Evolutionary conservation across 2,329 filamentous ascomycete genomes (phyloP).

Genomic region (Penicillium sp.): DNA sequence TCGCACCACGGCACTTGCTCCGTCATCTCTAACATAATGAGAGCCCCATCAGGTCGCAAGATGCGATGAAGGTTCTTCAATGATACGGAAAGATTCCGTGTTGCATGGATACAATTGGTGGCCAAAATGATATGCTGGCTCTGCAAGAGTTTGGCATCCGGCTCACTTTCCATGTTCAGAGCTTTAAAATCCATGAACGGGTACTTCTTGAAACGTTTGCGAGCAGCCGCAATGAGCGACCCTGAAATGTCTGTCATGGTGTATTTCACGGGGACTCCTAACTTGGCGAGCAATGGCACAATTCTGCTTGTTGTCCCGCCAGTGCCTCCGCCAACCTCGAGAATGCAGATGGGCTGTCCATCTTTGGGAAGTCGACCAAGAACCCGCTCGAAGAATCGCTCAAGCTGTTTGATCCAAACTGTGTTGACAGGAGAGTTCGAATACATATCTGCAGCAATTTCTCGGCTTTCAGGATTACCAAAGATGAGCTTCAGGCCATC

Average conservation of each 20-base stretch:
- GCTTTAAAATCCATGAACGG: slow-evolving; percentile 33
- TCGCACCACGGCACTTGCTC: slow-evolving; percentile 24
- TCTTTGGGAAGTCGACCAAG: neutral
- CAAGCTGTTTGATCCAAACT: neutral
- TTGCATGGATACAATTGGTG: slow-evolving; percentile 38
- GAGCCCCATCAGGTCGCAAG: slow-evolving; percentile 31
- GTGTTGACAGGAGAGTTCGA: slow-evolving; percentile 10
- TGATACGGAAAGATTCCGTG: slow-evolving; percentile 20
- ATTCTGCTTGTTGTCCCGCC: slow-evolving; percentile 37
- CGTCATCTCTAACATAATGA: slow-evolving; percentile 23
- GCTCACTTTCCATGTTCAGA: slow-evolving; percentile 35
- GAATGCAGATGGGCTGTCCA: slow-evolving; percentile 20
- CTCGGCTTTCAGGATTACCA: slow-evolving; percentile 35
- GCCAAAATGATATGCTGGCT: slow-evolving; percentile 30
- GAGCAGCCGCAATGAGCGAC: slow-evolving; percentile 34
- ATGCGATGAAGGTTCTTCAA: slow-evolving; percentile 23
- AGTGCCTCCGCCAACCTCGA: slow-evolving; percentile 38
- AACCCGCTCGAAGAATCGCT: too few species aligned
- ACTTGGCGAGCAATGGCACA: slow-evolving; percentile 19
- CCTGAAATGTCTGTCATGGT: slow-evolving; percentile 41
- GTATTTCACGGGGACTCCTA: slow-evolving; percentile 34
- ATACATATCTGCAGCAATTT: slow-evolving; percentile 42
- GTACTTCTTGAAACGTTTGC: slow-evolving; percentile 29
- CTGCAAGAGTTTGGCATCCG: slow-evolving; percentile 16
- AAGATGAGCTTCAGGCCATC: slow-evolving; percentile 46